Conservation (phyloP, 257 asterid species). For the Solanum rostratum region DNA sequence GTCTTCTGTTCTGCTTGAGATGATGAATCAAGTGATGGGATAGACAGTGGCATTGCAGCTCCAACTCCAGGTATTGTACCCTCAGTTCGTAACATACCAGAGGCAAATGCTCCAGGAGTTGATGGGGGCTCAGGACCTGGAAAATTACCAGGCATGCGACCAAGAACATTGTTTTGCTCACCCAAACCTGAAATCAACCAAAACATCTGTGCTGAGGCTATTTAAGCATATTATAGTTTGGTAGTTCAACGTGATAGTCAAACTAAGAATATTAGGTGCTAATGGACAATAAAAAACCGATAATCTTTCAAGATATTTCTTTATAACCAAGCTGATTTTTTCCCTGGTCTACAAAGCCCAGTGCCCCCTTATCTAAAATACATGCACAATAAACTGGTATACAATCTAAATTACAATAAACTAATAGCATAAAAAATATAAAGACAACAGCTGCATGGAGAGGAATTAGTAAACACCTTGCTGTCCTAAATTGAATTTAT, state of each 20-base stretch:
- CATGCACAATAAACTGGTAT: neutral
- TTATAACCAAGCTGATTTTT: neutral
- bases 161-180: constrained; percentile 52
- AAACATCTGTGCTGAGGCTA: neutral
- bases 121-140: constrained; percentile 57
- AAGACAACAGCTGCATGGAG: neutral
- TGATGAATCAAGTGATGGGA: constrained; percentile 59
- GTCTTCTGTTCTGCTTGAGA: constrained; percentile 75
- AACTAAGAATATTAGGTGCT: neutral
- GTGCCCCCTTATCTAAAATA: neutral
- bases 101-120: constrained; percentile 77
- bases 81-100: constrained; percentile 73
- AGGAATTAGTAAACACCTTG: constrained; percentile 36
- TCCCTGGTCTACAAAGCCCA: neutral
- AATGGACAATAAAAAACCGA: neutral
- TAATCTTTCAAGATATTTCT: neutral
- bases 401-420: neutral
- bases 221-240: neutral
- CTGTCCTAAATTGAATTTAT: constrained; percentile 51
- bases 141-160: constrained; percentile 51
- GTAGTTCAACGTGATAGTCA: neutral
- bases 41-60: constrained; percentile 86
- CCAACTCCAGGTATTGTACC: constrained; percentile 99
- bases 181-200: constrained; percentile 40
- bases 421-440: neutral